phyloP scores from a whole-genome alignment of 2,329 filamentous ascomycete genomes.

The Parascedosporium putredinis region DNA sequence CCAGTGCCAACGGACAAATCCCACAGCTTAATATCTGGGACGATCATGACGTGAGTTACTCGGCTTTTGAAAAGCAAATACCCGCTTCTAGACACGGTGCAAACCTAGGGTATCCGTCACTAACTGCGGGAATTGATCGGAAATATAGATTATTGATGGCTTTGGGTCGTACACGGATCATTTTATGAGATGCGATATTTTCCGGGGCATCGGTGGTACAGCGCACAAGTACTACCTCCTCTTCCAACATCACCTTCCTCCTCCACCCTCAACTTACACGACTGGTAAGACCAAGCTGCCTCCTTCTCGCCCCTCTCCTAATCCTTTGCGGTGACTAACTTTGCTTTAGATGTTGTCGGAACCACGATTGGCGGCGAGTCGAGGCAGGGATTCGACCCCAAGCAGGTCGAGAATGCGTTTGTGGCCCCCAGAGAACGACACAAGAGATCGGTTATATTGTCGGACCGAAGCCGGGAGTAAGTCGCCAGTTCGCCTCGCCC shows the following conservation, averaged over 20 bases:
- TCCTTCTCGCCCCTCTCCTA: too few relatives aligned
- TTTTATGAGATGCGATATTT: conserved; percentile 89
- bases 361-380: conserved; percentile 50
- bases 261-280: conserved; percentile 76
- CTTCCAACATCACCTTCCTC: conserved; percentile 89
- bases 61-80: too few relatives aligned
- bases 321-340: too few relatives aligned
- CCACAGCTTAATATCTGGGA: conserved; percentile 98
- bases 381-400: conserved; percentile 14
- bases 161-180: conserved; percentile 89
- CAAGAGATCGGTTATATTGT: conserved; percentile 59
- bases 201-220: conserved; percentile 80
- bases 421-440: conserved; percentile 50
- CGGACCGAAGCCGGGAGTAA: conserved; percentile 61
- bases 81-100: background rate
- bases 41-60: conserved; percentile 73
- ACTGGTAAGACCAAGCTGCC: conserved; percentile 38
- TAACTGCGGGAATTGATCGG: conserved; percentile 27
- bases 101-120: background rate
- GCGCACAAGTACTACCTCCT: conserved; percentile 98
- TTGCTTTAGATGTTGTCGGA: conserved; percentile 10
- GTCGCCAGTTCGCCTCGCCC: conserved; percentile 37
- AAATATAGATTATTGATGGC: conserved; percentile 74
- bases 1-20: conserved; percentile 79
- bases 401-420: conserved; percentile 64